Base-by-base conservation (phyloP, 1,284 basidiomycete species). In the Afroboletus lepidellus region DNA sequence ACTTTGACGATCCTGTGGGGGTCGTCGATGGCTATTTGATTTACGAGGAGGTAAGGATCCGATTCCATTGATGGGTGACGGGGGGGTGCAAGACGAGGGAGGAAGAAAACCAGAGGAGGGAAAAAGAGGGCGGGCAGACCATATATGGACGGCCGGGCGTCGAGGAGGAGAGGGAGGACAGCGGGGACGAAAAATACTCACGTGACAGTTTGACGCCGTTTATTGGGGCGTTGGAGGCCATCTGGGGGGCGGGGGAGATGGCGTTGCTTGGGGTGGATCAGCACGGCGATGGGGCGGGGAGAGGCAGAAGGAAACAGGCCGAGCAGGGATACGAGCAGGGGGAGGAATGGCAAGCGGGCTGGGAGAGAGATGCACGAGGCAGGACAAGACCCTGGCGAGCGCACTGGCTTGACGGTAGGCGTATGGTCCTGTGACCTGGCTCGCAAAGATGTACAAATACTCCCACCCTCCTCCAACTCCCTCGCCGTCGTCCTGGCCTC, bases 1-100 rank as follows among this genome's bases (percentile, higher is more conserved):
- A 99, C 96, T 71, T 92, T 94, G 75, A 97, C 88, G 64, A 98
- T 81, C 75, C 94, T 93, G 75, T 89, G 85, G 24, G 96, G 94
- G 77, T 99, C 96, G 76, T 98, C 95, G 74, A 89, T 83, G 67
- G 85, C 85, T 89, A 65, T 32, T 57, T 57, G 58, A 60, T 54
- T 60, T 55, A 55, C 29, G 54, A 50, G 50, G 38, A 54, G 29
- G 54, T 63, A 43, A 66, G 57, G 52, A 32, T 61, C 50, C 48
- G 60, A 60, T 55, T 60, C 52, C 66, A 71, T 66, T 29, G 69
- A 66, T 57, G 46, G 45, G 46, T 13, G 53, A 29, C 25, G 36
- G 42, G 46, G 43, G 46, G 38, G 46, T 38, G 55, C 51, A 50
- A 11, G 45, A 36, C 41, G 59, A 50, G 43, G 30, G 42, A 37